phyloP scores from a whole-genome alignment of 805 yeast species.

The Myxozyma vanderwaltii region DNA sequence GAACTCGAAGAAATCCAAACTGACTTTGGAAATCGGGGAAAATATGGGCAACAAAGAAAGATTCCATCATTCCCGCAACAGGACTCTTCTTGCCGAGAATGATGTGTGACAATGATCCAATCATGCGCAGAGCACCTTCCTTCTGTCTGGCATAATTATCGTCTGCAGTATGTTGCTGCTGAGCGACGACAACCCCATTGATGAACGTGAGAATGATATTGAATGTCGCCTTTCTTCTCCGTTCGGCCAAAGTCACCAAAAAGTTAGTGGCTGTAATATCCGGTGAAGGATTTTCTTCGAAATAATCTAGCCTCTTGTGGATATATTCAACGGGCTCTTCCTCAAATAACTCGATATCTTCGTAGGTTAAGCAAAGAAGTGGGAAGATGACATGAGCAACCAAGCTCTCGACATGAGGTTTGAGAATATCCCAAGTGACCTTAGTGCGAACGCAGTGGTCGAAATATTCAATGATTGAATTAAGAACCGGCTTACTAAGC shows the following conservation, averaged over 20 bases:
- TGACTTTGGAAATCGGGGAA: constrained; percentile 70
- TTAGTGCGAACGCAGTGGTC: constrained; percentile 54
- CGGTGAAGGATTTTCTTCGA: constrained; percentile 65
- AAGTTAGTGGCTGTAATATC: constrained; percentile 79
- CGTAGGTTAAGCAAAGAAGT: constrained; percentile 67
- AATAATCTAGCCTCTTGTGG: constrained; percentile 63
- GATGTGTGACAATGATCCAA: constrained; percentile 68
- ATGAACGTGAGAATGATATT: constrained; percentile 65
- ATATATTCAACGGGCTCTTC: constrained; percentile 88
- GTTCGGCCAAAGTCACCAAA: constrained; percentile 68
- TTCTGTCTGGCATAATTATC: constrained; percentile 56
- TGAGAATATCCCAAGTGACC: constrained; percentile 65
- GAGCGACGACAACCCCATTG: constrained; percentile 45
- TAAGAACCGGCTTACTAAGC: constrained; percentile 68
- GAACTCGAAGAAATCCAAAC: constrained; percentile 66
- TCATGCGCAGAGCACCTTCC: constrained; percentile 77
- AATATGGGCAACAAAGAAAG: constrained; percentile 61
- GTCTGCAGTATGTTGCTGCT: constrained; percentile 42
- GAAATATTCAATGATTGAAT: constrained; percentile 49
- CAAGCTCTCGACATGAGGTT: constrained; percentile 65
- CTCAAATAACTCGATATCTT: constrained; percentile 72
- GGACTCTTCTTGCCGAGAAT: constrained; percentile 59
- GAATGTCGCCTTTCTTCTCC: constrained; percentile 62
- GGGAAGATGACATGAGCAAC: constrained; percentile 77
- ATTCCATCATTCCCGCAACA: constrained; percentile 64